phyloP scores from a whole-genome alignment of 352 stramenopile genomes.

The Globisporangium recalcitrans region DNA sequence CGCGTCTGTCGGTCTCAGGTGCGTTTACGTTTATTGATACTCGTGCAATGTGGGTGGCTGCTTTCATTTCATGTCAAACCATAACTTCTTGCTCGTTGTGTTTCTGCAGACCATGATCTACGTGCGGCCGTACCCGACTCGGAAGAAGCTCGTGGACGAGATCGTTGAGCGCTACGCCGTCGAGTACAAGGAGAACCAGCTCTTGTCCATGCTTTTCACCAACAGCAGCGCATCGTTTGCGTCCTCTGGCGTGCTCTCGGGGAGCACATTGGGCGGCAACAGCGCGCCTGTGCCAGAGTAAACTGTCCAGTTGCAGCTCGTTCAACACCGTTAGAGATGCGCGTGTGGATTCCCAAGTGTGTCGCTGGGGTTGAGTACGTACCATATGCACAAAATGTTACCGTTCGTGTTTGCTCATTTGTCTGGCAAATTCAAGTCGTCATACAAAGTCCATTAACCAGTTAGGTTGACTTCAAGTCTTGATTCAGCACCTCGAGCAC shows the following conservation, averaged over 20 bases:
- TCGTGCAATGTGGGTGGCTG: no score
- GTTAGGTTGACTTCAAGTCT: background rate
- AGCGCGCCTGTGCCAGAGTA: background rate
- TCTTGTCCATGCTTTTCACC: conserved; percentile 74
- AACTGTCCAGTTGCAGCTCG: background rate
- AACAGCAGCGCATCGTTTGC: conserved; percentile 15
- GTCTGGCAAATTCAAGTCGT: no score
- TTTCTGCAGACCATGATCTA: conserved; percentile 81
- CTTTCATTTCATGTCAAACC: no score
- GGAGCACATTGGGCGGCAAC: background rate
- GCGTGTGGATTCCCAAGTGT: background rate
- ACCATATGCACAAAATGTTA: background rate
- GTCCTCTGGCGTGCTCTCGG: background rate
- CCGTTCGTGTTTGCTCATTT: background rate
- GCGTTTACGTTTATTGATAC: no score
- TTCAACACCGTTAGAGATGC: background rate
- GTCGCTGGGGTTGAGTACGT: background rate
- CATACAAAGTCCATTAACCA: background rate
- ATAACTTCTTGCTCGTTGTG: no score
- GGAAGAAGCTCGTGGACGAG: conserved; percentile 85
- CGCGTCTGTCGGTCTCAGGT: conserved; percentile 80
- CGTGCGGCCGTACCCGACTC: conserved; percentile 78
- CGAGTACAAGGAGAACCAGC: conserved; percentile 83
- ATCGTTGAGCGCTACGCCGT: conserved; percentile 83
- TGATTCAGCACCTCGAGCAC: conserved; percentile 4